A percentile compares a stretch with the other conserved stretches of the same genome.
Conservation (phyloP, 1,139 yeast species). For the Geotrichum bryndzae region DNA sequence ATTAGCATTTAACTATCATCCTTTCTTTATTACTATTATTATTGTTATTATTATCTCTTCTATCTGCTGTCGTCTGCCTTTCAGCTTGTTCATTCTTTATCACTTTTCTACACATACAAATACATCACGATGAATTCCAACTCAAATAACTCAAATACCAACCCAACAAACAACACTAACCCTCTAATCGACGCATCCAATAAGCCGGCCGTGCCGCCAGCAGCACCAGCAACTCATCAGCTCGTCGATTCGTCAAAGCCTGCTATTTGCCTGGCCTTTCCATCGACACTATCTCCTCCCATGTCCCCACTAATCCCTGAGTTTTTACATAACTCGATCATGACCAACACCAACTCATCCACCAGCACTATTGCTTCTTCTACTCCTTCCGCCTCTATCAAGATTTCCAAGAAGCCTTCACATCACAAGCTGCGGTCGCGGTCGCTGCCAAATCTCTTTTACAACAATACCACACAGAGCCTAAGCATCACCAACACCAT, state of each 20-base stretch:
- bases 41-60: neutral
- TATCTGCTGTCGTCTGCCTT: neutral
- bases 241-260: slow-evolving; percentile 13
- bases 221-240: slow-evolving; percentile 16
- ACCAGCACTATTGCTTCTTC: slow-evolving; percentile 3
- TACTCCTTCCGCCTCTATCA: neutral
- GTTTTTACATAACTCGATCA: slow-evolving; percentile 2
- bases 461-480: slow-evolving; percentile 12
- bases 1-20: neutral
- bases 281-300: slow-evolving; percentile 5
- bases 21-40: neutral
- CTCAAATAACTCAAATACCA: slow-evolving; percentile 3
- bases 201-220: slow-evolving; percentile 9
- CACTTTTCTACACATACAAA: neutral
- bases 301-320: slow-evolving; percentile 2
- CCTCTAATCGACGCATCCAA: neutral
- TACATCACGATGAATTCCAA: neutral
- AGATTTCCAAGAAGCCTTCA: slow-evolving; percentile 3
- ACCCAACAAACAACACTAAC: slow-evolving; percentile 4
- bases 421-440: slow-evolving; percentile 26
- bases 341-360: neutral
- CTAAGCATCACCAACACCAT: slow-evolving; percentile 4
- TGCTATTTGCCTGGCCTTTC: slow-evolving; percentile 1
- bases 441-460: slow-evolving; percentile 25
- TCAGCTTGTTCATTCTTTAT: neutral